Base-by-base conservation (phyloP, 768 basidiomycete species). In the Amanita exitialis region DNA sequence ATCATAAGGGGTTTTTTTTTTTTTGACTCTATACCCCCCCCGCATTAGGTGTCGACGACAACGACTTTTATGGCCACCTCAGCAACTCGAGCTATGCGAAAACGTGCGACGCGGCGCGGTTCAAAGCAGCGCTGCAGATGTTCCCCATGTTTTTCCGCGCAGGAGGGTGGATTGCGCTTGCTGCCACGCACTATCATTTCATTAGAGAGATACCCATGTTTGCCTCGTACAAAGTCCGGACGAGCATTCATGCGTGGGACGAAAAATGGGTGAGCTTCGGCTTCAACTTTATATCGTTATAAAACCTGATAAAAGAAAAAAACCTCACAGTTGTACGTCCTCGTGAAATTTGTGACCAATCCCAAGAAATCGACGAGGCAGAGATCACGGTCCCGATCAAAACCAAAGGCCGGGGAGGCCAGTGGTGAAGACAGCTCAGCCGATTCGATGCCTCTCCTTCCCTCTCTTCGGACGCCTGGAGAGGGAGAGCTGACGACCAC, bases 51-150 rank as follows among this genome's bases (percentile, higher is more conserved):
- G 57, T 81, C 6, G 86, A 90, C 55, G 88, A 90, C 39, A 74
- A 75, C 38, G 89, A 91, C 63, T 82, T 81, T 58, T 79, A 86
- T 59, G 61, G 74, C 10, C 88, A 91, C 59, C 70, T 90, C 52
- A 88, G 85, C 62, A 91, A 91, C 59, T 88, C 87, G 0, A 82
- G 79, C 47, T 91, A 90, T 55, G 77, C 84, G 3, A 89, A 87
- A 74, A 67, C 69, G 6, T 60, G 79, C 4, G 78, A 80, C 55
- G 56, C 64, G 8, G 71, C 72, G 3, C 72, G 80, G 0, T 71
- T 80, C 59, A 73, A 76, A 44, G 61, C 71, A 1, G 70, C 74
- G 0, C 54, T 85, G 3, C 56, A 60, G 4, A 65, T 72, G 49
- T 82, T 83, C 61, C 82, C 84, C 0, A 66, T 73, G 21, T 75